Evolutionary conservation across 306 rosid species (phyloP).

Genomic region (Cercis canadensis): DNA sequence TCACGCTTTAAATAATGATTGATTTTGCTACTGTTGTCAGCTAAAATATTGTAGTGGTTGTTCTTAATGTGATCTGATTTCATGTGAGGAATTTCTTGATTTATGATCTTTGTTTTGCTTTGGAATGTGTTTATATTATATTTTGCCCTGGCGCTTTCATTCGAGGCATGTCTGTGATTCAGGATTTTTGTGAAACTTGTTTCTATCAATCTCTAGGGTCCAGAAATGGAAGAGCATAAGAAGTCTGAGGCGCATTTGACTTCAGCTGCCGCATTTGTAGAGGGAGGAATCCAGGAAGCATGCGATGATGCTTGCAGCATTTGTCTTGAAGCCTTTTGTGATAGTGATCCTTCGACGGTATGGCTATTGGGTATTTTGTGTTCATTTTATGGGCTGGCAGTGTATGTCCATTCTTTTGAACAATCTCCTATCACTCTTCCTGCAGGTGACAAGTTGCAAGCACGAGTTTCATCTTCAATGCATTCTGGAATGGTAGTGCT

Average conservation of each 20-base stretch:
- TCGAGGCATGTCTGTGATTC: background rate
- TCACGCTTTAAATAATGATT: background rate
- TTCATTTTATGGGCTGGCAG: conserved; percentile 13
- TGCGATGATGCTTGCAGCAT: conserved; percentile 97
- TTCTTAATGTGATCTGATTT: background rate
- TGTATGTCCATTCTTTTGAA: conserved; percentile 24
- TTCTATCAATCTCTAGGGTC: conserved; percentile 44
- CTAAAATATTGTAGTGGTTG: conserved; percentile 16
- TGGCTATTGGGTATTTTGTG: background rate
- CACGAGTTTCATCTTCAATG: conserved; percentile 98
- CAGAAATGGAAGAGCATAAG: conserved; percentile 58
- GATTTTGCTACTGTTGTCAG: background rate
- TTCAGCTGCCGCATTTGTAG: conserved; percentile 94
- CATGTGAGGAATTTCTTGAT: background rate
- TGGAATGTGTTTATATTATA: background rate
- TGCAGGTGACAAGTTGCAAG: conserved; percentile 89
- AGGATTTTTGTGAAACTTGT: background rate
- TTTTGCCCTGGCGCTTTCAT: background rate
- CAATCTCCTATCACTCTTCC: conserved; percentile 13
- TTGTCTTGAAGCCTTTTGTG: conserved; percentile 84
- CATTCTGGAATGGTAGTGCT: conserved; percentile 86
- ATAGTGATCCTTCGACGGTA: conserved; percentile 95
- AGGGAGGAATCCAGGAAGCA: conserved; percentile 97
- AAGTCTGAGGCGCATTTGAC: conserved; percentile 81
- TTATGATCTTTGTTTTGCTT: background rate